A percentile compares a stretch with the other conserved stretches of the same genome.
These are phyloP conservation scores for Oryza rufipogon DNA, from an alignment of 176 grass and related monocot genomes.

Conservation along the genomic window DNA sequence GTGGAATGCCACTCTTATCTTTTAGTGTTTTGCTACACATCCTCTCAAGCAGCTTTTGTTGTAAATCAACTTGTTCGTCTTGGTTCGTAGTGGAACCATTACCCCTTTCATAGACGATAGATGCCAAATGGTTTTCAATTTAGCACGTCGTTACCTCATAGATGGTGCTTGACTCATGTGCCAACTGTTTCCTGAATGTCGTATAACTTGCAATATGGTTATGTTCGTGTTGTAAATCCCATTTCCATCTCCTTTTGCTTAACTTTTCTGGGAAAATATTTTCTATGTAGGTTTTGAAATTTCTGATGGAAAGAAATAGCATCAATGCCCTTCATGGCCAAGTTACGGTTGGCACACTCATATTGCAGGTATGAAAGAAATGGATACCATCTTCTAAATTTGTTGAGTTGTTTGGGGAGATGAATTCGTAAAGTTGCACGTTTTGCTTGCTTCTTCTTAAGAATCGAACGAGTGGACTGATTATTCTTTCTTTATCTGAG, in stretches of 20 bases:
- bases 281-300: conserved; percentile 81
- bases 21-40: background rate
- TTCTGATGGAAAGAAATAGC: conserved; percentile 98
- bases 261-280: conserved; percentile 5
- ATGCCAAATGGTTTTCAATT: background rate
- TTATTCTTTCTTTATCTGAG: background rate
- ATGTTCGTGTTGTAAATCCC: conserved; percentile 18
- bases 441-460: conserved; percentile 8
- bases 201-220: background rate
- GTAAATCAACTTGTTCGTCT: conserved; percentile 9
- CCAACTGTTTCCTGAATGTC: conserved; percentile 15
- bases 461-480: conserved; percentile 6
- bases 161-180: background rate
- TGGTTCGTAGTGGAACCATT: conserved; percentile 3
- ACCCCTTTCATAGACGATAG: background rate
- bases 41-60: background rate
- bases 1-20: background rate
- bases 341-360: conserved; percentile 94
- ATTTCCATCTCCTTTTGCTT: conserved; percentile 2
- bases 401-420: background rate
- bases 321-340: conserved; percentile 97
- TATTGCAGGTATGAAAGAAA: conserved; percentile 71
- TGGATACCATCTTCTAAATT: conserved; percentile 26
- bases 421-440: conserved; percentile 15
- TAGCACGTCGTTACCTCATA: background rate